A percentile compares a stretch with the other conserved stretches of the same genome.
Evolutionary conservation across 2,329 filamentous ascomycete genomes (phyloP).

Genomic region (Capronia epimyces): DNA sequence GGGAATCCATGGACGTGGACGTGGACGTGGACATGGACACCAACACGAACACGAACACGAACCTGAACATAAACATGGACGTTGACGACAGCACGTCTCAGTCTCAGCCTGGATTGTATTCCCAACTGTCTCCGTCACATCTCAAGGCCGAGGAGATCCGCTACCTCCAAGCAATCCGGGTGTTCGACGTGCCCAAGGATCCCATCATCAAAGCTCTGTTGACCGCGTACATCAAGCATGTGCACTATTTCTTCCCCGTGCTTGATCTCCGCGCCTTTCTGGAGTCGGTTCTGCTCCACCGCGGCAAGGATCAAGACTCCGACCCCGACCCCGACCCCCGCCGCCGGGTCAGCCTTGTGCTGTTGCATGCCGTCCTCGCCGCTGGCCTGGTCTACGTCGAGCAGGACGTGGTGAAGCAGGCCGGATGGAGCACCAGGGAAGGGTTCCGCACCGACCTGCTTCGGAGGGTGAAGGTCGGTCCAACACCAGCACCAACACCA

Average conservation of each 20-base stretch:
- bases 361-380: background rate
- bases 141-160: background rate
- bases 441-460: background rate
- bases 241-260: background rate
- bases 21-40: too few relatives aligned
- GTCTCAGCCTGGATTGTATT: too few relatives aligned
- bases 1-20: too few relatives aligned
- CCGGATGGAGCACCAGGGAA: background rate
- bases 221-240: background rate
- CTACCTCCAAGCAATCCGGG: background rate
- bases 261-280: background rate
- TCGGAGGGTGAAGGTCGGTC: background rate
- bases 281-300: background rate
- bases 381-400: background rate
- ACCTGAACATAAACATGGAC: too few relatives aligned
- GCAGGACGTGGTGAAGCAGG: background rate
- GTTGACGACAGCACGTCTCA: too few relatives aligned
- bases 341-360: background rate
- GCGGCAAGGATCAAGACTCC: too few relatives aligned
- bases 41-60: too few relatives aligned
- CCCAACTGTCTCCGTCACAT: background rate
- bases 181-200: background rate
- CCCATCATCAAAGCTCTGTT: background rate
- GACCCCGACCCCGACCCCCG: background rate
- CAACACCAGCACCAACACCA: too few relatives aligned